Evolutionary conservation across 176 grass and related monocot species (phyloP).

Genomic region (Otatea glauca): DNA sequence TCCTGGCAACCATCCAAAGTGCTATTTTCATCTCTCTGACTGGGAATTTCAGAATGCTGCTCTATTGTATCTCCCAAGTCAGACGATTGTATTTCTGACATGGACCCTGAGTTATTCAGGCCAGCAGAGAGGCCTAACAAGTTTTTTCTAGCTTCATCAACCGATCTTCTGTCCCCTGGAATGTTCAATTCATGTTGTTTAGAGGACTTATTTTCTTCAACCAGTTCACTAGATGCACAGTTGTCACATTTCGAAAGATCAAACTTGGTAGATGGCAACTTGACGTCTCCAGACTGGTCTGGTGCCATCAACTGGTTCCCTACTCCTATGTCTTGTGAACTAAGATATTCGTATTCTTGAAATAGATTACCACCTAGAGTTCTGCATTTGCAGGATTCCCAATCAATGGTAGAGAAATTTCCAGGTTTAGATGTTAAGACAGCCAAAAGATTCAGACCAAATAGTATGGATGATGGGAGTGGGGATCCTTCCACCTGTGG

Average conservation of each 20-base stretch:
- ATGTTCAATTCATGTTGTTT: constrained; percentile 24
- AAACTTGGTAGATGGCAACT: constrained; percentile 27
- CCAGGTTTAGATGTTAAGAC: constrained; percentile 90
- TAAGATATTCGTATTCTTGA: constrained; percentile 69
- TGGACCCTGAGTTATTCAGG: constrained; percentile 36
- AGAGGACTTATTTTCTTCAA: constrained; percentile 51
- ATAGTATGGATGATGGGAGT: constrained; percentile 92
- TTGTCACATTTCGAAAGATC: constrained; percentile 33
- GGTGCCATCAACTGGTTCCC: constrained; percentile 44
- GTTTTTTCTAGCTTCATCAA: constrained; percentile 51
- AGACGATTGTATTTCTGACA: constrained; percentile 34
- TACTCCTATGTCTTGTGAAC: constrained; percentile 49
- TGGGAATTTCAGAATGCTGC: constrained; percentile 37
- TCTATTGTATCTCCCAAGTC: constrained; percentile 32
- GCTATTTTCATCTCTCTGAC: constrained; percentile 59
- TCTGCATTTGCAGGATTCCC: constrained; percentile 84
- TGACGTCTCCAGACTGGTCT: constrained; percentile 54
- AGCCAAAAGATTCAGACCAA: constrained; percentile 83
- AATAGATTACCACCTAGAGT: constrained; percentile 49
- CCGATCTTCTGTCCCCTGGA: constrained; percentile 24
- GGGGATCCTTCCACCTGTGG: constrained; percentile 98
- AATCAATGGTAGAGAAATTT: constrained; percentile 83
- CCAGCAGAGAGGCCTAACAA: constrained; percentile 42
- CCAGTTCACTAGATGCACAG: constrained; percentile 32
- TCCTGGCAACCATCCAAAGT: constrained; percentile 49